Conservation (phyloP, 257 asterid species). For the Solanum sejunctum region DNA sequence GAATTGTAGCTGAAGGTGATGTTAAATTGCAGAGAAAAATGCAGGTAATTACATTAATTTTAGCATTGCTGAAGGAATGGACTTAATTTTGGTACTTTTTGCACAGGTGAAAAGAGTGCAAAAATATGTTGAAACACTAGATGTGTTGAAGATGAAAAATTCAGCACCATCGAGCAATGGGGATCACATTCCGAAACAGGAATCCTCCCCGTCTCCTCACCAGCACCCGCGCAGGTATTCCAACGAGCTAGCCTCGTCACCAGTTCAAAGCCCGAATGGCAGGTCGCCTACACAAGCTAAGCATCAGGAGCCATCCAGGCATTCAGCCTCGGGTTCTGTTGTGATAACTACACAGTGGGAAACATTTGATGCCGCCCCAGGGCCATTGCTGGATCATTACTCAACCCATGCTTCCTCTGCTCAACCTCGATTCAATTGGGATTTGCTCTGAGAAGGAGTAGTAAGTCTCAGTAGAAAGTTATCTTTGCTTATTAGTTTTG, state of each 20-base stretch:
- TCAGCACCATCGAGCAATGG: conserved; percentile 13
- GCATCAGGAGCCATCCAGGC: conserved; percentile 26
- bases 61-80: not conserved
- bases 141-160: conserved; percentile 57
- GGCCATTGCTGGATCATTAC: conserved; percentile 1
- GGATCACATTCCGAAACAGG: not conserved
- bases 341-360: conserved; percentile 94
- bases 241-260: conserved; percentile 6
- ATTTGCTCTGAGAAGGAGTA: conserved; percentile 25
- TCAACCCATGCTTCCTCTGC: conserved; percentile 10
- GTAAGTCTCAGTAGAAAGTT: not conserved
- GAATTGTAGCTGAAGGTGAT: conserved; percentile 52
- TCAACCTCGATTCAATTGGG: conserved; percentile 59
- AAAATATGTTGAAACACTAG: conserved; percentile 69
- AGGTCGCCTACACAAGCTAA: conserved; percentile 26
- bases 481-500: not conserved
- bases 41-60: conserved; percentile 35
- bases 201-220: not conserved
- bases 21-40: conserved; percentile 67
- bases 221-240: conserved; percentile 6
- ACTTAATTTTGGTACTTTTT: not conserved
- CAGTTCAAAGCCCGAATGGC: conserved; percentile 10
- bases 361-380: conserved; percentile 58
- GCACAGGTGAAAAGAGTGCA: conserved; percentile 62
- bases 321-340: conserved; percentile 43